Conservation (phyloP, 306 rosid genomes). For the Canavalia gladiata region DNA sequence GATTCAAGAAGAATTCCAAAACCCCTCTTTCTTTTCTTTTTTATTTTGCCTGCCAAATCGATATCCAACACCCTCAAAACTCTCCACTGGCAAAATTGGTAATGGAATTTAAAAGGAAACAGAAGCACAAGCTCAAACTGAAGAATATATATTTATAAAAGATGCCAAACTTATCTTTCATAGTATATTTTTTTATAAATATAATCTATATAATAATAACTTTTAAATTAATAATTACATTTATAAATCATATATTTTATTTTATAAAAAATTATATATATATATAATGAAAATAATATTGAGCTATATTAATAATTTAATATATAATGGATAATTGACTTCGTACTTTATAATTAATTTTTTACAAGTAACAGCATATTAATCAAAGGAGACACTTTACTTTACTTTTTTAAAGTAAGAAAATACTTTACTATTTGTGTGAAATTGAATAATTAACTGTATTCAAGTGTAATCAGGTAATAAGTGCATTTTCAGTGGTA, state of each 20-base stretch:
- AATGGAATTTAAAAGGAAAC: not conserved
- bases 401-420: not conserved
- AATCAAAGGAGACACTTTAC: not conserved
- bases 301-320: too few relatives aligned
- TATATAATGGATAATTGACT: too few relatives aligned
- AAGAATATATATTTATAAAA: not conserved
- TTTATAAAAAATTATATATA: too few relatives aligned
- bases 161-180: too few relatives aligned
- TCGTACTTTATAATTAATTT: not conserved
- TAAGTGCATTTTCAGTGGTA: not conserved
- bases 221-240: too few relatives aligned
- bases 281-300: too few relatives aligned
- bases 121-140: not conserved
- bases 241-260: too few relatives aligned
- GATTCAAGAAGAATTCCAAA: constrained; percentile 30
- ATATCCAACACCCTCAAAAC: not conserved
- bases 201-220: too few relatives aligned
- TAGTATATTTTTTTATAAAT: too few relatives aligned
- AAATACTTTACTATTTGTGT: not conserved
- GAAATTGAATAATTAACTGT: not conserved
- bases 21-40: not conserved
- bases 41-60: not conserved
- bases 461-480: not conserved
- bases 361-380: not conserved
- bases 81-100: not conserved